Evolutionary conservation across 495 filamentous ascomycete genomes (phyloP).

Genomic region (Wilcoxina mikolae): DNA sequence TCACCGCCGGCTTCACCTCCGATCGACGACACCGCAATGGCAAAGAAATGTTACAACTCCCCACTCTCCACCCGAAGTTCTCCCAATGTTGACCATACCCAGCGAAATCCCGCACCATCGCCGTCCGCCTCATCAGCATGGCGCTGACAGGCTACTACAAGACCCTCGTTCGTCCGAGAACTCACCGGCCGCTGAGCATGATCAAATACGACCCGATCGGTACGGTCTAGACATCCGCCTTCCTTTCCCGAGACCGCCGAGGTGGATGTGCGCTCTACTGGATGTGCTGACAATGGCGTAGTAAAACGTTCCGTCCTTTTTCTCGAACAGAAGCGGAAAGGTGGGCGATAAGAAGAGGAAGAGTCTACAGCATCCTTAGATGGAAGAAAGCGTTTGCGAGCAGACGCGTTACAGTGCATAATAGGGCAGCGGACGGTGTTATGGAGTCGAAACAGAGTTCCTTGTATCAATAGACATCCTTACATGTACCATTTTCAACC

Average conservation of each 20-base stretch:
- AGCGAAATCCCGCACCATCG: conserved; percentile 87
- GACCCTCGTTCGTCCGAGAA: conserved; percentile 68
- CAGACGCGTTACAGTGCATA: not conserved
- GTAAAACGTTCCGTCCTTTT: conserved; percentile 7
- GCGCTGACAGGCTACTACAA: conserved; percentile 96
- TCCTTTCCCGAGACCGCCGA: conserved; percentile 7
- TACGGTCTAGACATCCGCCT: no score
- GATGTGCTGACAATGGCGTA: not conserved
- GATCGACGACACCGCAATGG: no score
- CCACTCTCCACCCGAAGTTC: no score
- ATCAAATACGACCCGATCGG: conserved; percentile 98
- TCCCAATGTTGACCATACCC: no score
- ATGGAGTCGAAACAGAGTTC: not conserved
- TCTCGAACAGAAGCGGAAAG: conserved; percentile 9
- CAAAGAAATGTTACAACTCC: no score
- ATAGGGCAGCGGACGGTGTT: not conserved
- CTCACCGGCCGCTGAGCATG: conserved; percentile 77
- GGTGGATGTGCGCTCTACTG: not conserved
- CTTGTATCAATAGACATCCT: not conserved
- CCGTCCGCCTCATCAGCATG: conserved; percentile 94
- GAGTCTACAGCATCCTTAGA: no score
- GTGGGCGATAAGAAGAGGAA: conserved; percentile 1
- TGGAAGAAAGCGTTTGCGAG: not conserved
- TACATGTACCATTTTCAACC: not conserved
- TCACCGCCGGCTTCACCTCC: no score